phyloP scores from a whole-genome alignment of 139 green algal genomes.

The Tetraselmis striata region DNA sequence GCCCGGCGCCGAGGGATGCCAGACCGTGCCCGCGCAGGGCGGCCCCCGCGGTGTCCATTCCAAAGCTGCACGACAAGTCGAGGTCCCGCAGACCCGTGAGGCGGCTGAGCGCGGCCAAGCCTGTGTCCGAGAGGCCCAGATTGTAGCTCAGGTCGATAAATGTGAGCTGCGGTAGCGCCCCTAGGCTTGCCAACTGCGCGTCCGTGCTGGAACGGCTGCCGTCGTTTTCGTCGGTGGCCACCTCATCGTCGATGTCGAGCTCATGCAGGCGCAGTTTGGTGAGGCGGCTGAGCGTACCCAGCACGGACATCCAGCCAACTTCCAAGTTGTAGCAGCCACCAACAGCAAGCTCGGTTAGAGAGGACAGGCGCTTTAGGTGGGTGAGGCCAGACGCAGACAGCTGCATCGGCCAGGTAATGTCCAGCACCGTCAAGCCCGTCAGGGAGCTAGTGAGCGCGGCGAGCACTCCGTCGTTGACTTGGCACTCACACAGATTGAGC shows the following conservation, averaged over 20 bases:
- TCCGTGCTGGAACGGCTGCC: neutral
- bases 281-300: neutral
- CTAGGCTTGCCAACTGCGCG: neutral
- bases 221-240: no score
- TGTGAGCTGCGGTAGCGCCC: neutral
- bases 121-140: neutral
- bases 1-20: neutral
- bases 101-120: neutral
- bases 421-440: neutral
- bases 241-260: neutral
- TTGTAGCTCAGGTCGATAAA: neutral
- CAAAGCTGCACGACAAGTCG: neutral
- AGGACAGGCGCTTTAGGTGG: neutral
- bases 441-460: neutral
- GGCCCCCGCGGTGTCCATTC: neutral
- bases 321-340: neutral
- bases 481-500: neutral
- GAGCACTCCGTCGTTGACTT: neutral
- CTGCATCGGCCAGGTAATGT: neutral
- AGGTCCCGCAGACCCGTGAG: neutral
- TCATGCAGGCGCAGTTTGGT: neutral
- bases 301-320: neutral
- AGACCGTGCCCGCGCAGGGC: neutral
- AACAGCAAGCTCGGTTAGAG: neutral
- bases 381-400: neutral